These are phyloP conservation scores for Juglanconis oblonga DNA, from an alignment of 2,329 filamentous ascomycete genomes.

Conservation along the genomic window DNA sequence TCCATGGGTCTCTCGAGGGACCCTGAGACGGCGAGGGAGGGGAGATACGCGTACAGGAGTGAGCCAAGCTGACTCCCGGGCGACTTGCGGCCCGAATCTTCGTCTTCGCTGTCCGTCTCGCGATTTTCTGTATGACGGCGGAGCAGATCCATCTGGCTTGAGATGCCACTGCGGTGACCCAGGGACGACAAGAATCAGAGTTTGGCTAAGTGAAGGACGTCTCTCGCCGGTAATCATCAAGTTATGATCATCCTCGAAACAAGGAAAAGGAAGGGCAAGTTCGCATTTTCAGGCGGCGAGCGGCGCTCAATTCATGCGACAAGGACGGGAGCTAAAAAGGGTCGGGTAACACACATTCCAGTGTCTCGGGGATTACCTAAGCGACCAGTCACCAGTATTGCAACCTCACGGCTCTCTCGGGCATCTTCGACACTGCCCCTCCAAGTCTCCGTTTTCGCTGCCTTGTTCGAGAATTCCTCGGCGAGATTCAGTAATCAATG, in stretches of 20 bases:
- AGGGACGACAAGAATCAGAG: not conserved
- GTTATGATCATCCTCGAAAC: not conserved
- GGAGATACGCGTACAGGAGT: slow-evolving; percentile 8
- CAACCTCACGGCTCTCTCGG: not conserved
- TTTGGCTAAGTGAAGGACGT: not conserved
- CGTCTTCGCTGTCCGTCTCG: not conserved
- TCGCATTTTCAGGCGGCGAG: not conserved
- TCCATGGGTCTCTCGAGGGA: not conserved
- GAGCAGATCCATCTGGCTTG: not conserved
- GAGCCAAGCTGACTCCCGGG: slow-evolving; percentile 9
- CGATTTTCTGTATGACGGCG: not conserved
- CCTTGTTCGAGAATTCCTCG: too few species aligned
- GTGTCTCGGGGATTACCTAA: not conserved
- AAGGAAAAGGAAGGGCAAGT: not conserved
- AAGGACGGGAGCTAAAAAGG: not conserved
- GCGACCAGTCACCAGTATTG: not conserved
- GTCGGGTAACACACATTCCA: not conserved
- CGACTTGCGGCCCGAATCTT: slow-evolving; percentile 9
- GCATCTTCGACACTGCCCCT: not conserved
- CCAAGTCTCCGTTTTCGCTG: too few species aligned
- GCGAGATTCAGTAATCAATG: not conserved
- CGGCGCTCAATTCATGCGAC: not conserved
- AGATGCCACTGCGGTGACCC: not conserved
- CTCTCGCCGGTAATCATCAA: not conserved
- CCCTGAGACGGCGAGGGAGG: too few species aligned